Conservation (phyloP, 805 yeast species). For the Candida quercuum region DNA sequence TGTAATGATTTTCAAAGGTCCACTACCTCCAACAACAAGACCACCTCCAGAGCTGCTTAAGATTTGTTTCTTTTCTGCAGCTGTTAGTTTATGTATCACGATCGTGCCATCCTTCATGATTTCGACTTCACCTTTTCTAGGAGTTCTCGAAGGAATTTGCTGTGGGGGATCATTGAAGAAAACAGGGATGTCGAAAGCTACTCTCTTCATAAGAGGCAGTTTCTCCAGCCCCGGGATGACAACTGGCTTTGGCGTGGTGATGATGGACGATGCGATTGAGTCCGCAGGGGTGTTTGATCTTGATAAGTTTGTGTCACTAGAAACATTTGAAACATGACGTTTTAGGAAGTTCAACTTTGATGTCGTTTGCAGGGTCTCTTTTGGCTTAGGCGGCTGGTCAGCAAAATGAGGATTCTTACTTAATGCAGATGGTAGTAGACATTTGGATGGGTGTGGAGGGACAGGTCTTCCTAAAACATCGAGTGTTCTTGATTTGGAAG, state of each 20-base stretch:
- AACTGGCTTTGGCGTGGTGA: slow-evolving; percentile 10
- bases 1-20: slow-evolving; percentile 46
- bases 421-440: slow-evolving; percentile 46
- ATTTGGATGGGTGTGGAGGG: slow-evolving; percentile 45
- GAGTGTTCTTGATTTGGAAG: slow-evolving; percentile 13
- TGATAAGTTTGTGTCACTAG: slow-evolving; percentile 3
- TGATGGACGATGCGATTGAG: neutral
- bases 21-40: slow-evolving; percentile 75
- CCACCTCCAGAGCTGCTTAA: slow-evolving; percentile 51
- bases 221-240: slow-evolving; percentile 37
- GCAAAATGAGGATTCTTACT: slow-evolving; percentile 15
- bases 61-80: slow-evolving; percentile 45
- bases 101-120: slow-evolving; percentile 48
- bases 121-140: slow-evolving; percentile 79
- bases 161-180: slow-evolving; percentile 87
- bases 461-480: slow-evolving; percentile 40
- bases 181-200: slow-evolving; percentile 72
- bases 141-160: slow-evolving; percentile 84
- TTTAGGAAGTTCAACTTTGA: slow-evolving; percentile 10
- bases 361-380: slow-evolving; percentile 6
- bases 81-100: slow-evolving; percentile 47
- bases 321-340: slow-evolving; percentile 5
- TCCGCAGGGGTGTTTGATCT: slow-evolving; percentile 10
- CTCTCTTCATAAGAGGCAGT: slow-evolving; percentile 46
- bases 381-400: neutral